Conservation (phyloP, 2,329 filamentous ascomycete species). For the Parastagonospora avenae region DNA sequence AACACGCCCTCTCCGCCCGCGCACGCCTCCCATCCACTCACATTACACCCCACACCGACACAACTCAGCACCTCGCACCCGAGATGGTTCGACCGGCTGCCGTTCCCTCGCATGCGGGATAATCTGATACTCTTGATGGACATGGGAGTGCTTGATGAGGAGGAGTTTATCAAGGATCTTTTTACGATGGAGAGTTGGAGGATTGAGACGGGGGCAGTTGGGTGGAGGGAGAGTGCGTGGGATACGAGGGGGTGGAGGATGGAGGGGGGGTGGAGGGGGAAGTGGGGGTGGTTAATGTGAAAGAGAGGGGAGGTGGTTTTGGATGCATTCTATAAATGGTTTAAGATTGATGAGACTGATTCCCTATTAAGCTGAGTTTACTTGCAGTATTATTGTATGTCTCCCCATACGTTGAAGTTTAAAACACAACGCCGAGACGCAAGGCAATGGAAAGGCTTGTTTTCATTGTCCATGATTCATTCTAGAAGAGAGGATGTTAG, state of each 20-base stretch:
- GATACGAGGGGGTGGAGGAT: slow-evolving; percentile 46
- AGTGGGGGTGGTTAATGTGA: slow-evolving; percentile 42
- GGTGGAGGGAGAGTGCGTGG: slow-evolving; percentile 28
- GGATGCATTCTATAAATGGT: too few species aligned
- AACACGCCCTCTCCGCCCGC: slow-evolving; percentile 29
- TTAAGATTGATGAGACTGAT: too few species aligned
- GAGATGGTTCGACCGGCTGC: slow-evolving; percentile 50
- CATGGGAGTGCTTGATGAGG: slow-evolving; percentile 42
- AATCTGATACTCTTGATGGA: slow-evolving; percentile 40
- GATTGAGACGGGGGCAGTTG: slow-evolving; percentile 15
- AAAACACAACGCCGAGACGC: too few species aligned
- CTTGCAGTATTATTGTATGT: too few species aligned
- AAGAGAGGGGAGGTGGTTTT: too few species aligned
- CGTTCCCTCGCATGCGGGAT: slow-evolving; percentile 49
- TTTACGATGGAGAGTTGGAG: slow-evolving; percentile 42
- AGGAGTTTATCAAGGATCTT: slow-evolving; percentile 44
- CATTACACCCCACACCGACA: slow-evolving; percentile 42
- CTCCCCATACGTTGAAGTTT: too few species aligned
- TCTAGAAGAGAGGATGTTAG: too few species aligned
- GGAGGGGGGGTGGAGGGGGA: slow-evolving; percentile 37
- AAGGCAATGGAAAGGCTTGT: too few species aligned
- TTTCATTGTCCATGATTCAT: too few species aligned
- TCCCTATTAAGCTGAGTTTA: too few species aligned
- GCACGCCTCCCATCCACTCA: slow-evolving; percentile 18
- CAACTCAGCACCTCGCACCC: slow-evolving; percentile 44